These are phyloP conservation scores for Salvia miltiorrhiza DNA, from an alignment of 257 asterid species.

Conservation along the genomic window DNA sequence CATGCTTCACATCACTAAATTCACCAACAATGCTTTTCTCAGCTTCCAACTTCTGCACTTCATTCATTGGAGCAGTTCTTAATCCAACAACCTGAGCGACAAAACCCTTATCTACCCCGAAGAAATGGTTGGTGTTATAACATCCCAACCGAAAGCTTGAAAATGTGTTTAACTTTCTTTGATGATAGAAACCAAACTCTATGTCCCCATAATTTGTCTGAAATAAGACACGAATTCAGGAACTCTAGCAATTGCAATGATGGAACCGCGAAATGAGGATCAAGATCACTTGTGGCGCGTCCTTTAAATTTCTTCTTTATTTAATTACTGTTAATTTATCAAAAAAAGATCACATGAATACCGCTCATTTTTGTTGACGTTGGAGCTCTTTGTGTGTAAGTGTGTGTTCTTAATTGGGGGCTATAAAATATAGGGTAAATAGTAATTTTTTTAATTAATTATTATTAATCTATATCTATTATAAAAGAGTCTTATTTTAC, in stretches of 20 bases:
- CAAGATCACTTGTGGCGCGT: too few species aligned
- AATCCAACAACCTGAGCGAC: slow-evolving; percentile 98
- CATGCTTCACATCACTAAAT: slow-evolving; percentile 90
- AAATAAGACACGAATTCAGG: slow-evolving; percentile 67
- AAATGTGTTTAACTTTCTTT: slow-evolving; percentile 83
- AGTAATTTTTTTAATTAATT: too few species aligned
- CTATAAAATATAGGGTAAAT: too few species aligned
- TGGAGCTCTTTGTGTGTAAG: slow-evolving; percentile 10
- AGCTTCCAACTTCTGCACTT: slow-evolving; percentile 67
- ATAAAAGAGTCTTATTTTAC: too few species aligned
- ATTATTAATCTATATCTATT: too few species aligned
- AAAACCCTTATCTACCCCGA: slow-evolving; percentile 93
- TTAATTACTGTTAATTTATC: too few species aligned
- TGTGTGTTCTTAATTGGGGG: too few species aligned
- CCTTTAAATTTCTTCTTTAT: too few species aligned
- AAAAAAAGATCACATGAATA: slow-evolving; percentile 22
- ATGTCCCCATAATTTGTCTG: slow-evolving; percentile 71
- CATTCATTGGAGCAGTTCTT: slow-evolving; percentile 92
- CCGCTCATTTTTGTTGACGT: slow-evolving; percentile 43
- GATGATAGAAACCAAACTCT: slow-evolving; percentile 79
- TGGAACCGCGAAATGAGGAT: slow-evolving; percentile 30
- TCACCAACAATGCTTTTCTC: slow-evolving; percentile 79
- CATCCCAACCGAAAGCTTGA: slow-evolving; percentile 91
- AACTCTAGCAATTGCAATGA: slow-evolving; percentile 34
- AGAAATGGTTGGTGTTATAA: slow-evolving; percentile 91